These are phyloP conservation scores for Aspergillus baeticus DNA, from an alignment of 495 filamentous ascomycete species.

Conservation along the genomic window DNA sequence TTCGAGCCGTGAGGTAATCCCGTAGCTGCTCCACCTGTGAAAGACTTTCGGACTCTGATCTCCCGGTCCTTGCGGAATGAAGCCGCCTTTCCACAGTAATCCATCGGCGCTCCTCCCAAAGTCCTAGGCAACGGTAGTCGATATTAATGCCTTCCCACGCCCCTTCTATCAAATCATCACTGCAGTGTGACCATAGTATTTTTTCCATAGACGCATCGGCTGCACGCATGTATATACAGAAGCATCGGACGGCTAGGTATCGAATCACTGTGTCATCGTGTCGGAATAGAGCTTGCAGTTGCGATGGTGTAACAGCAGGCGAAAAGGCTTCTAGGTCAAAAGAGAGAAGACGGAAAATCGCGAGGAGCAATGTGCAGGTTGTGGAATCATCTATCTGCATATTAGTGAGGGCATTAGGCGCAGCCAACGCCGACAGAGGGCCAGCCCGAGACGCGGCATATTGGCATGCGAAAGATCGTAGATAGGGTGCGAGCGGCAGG, in stretches of 20 bases:
- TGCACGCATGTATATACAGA: conserved; percentile 75
- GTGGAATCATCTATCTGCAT: conserved; percentile 35
- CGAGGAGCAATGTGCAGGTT: conserved; percentile 53
- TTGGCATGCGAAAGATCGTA: conserved; percentile 50
- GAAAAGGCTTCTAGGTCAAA: conserved; percentile 68
- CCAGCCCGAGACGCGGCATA: conserved; percentile 44
- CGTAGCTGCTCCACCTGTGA: conserved; percentile 32
- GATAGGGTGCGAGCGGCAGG: conserved; percentile 72
- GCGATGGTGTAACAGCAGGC: conserved; percentile 58
- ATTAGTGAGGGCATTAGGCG: conserved; percentile 38
- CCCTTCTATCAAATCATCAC: conserved; percentile 58
- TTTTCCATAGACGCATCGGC: conserved; percentile 74
- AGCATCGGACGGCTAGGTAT: conserved; percentile 78
- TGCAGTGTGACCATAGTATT: conserved; percentile 64
- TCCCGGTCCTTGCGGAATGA: conserved; percentile 17
- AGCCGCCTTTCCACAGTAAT: conserved; percentile 29
- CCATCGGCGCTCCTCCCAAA: conserved; percentile 71
- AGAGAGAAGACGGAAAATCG: conserved; percentile 72
- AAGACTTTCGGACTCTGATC: conserved; percentile 24
- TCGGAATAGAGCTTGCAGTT: conserved; percentile 64
- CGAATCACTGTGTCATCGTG: conserved; percentile 60
- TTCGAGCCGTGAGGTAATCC: conserved; percentile 48
- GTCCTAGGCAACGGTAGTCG: conserved; percentile 79
- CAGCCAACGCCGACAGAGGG: conserved; percentile 39
- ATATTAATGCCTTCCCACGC: conserved; percentile 73